Evolutionary conservation across 2,329 filamentous ascomycete genomes (phyloP), one percentile per base, ranked within the genome.

Genomic region (Fusarium sp.): DNA sequence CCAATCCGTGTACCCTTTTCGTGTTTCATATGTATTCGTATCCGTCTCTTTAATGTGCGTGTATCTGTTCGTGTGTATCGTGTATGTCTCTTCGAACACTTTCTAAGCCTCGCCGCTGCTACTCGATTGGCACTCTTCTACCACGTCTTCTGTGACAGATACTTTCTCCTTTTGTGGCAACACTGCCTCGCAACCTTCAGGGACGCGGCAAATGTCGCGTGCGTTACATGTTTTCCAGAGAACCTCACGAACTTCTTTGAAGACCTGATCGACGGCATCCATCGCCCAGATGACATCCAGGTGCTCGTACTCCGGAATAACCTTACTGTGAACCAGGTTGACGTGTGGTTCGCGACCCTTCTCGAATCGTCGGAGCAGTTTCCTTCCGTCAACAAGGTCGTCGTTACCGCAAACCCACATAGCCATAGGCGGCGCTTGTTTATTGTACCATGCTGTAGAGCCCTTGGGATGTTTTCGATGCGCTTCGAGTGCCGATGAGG

Each of bases 271-370:
- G 18, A 94, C 89, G 0, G 90, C 90, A 77, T 98, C 94, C 85
- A 98, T 93, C 0, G 95, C 94, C 95, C 95, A 98, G 40, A 98
- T 90, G 3, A 98, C 93, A 81, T 98, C 95, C 7, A 98, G 86
- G 81, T 98, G 95, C 82, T 98, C 95, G 79, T 97, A 97, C 49
- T 92, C 93, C 5, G 93, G 90, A 45, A 98, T 92, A 26, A 97
- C 85, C 78, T 93, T 97, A 69, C 88, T 88, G 81, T 97, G 93
- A 7, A 97, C 93, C 8, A 98, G 83, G 41, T 87, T 85, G 12
- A 97, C 93, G 76, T 93, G 86, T 3, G 95, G 95, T 80, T 98
- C 95, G 30, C 93, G 86, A 0, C 92, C 92, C 44, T 88, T 87
- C 75, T 92, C 87, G 70, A 98, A 92, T 3, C 95, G 87, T 23